These are phyloP conservation scores for Limnanthes douglasii DNA, from an alignment of 345 rosid species.

Conservation along the genomic window DNA sequence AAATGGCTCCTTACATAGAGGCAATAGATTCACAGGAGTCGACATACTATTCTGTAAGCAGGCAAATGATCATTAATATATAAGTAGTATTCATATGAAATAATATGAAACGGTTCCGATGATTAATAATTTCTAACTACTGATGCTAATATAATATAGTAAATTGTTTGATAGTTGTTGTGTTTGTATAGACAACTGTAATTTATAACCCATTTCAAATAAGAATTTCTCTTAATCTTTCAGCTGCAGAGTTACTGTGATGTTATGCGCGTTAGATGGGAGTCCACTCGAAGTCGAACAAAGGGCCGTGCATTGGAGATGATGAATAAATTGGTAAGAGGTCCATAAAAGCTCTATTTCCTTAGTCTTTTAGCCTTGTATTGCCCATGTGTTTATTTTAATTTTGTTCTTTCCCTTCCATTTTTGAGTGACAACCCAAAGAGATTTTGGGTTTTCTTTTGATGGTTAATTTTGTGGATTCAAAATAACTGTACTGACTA, in stretches of 20 bases:
- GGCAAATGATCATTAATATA: too few species aligned
- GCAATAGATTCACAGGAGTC: constrained; percentile 78
- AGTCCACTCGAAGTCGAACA: constrained; percentile 73
- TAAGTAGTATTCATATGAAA: too few species aligned
- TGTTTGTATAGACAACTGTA: too few species aligned
- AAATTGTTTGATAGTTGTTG: too few species aligned
- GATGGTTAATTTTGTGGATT: background rate
- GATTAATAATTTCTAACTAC: background rate
- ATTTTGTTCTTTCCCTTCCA: constrained; percentile 1
- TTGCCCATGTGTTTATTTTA: too few species aligned
- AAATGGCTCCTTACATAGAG: constrained; percentile 94
- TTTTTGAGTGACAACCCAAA: constrained; percentile 3
- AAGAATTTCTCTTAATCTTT: constrained; percentile 1
- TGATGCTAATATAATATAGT: too few species aligned
- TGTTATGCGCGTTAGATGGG: constrained; percentile 81
- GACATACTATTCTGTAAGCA: constrained; percentile 44
- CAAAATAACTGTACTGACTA: background rate
- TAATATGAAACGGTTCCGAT: too few species aligned
- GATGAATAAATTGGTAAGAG: constrained; percentile 79
- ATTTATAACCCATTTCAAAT: too few species aligned
- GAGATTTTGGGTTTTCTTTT: background rate
- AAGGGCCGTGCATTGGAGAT: constrained; percentile 73
- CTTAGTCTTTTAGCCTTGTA: too few species aligned
- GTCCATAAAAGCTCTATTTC: constrained; percentile 1
- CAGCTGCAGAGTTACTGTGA: constrained; percentile 58